Conservation (phyloP, 2,329 filamentous ascomycete genomes). For the Pseudogymnoascus destructans region DNA sequence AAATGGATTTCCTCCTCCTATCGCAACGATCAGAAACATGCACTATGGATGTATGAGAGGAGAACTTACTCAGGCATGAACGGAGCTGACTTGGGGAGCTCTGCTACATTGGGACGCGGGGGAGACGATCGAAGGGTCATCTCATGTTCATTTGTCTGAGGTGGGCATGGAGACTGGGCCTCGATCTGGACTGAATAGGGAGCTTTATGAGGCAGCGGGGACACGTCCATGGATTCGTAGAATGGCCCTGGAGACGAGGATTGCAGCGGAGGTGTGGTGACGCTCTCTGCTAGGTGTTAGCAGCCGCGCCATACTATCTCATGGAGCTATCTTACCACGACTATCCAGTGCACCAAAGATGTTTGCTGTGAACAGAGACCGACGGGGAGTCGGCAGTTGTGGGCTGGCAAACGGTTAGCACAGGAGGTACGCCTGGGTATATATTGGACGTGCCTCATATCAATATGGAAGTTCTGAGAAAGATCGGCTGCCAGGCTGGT, state of each 20-base stretch:
- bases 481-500: slow-evolving; percentile 85
- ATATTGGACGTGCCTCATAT: slow-evolving; percentile 61
- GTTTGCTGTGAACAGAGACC: slow-evolving; percentile 69
- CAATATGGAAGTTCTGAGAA: slow-evolving; percentile 93
- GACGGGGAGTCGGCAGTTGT: slow-evolving; percentile 67
- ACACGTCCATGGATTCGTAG: slow-evolving; percentile 82
- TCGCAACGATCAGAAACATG: slow-evolving; percentile 13
- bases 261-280: slow-evolving; percentile 72
- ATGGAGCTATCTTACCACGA: slow-evolving; percentile 39
- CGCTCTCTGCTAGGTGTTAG: slow-evolving; percentile 43
- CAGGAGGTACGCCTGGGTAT: slow-evolving; percentile 13
- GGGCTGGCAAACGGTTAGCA: slow-evolving; percentile 47
- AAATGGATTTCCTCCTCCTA: slow-evolving; percentile 53
- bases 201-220: slow-evolving; percentile 78
- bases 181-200: slow-evolving; percentile 53
- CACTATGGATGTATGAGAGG: slow-evolving; percentile 13
- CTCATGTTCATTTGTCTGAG: slow-evolving; percentile 29
- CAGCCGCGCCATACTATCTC: slow-evolving; percentile 25
- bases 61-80: slow-evolving; percentile 39
- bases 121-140: slow-evolving; percentile 46
- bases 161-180: slow-evolving; percentile 59
- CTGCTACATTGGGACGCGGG: slow-evolving; percentile 34
- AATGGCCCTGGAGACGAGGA: slow-evolving; percentile 67
- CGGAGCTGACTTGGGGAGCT: slow-evolving; percentile 33
- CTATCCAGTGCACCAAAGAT: slow-evolving; percentile 46